A percentile compares a stretch with the other conserved stretches of the same genome.
phyloP scores from a whole-genome alignment of 2,329 filamentous ascomycete genomes.

The Trichoderma hamatum region DNA sequence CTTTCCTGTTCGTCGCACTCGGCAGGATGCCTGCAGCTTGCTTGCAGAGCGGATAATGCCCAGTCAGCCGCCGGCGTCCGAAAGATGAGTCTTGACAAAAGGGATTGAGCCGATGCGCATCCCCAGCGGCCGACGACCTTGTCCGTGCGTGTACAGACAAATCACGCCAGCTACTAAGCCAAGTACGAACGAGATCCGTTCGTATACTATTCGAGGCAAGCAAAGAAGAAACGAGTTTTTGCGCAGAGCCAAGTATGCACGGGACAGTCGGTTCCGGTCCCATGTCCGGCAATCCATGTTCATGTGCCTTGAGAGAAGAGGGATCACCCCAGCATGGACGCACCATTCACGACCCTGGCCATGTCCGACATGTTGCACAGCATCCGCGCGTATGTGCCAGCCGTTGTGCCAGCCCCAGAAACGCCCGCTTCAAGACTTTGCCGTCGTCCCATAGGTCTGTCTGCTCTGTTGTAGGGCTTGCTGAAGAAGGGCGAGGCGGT shows the following conservation, averaged over 20 bases:
- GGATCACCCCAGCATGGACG: slow-evolving; percentile 4
- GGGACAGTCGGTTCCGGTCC: slow-evolving; percentile 7
- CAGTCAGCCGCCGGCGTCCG: background rate
- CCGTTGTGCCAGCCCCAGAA: slow-evolving; percentile 19
- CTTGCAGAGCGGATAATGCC: slow-evolving; percentile 5
- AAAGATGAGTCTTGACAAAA: background rate
- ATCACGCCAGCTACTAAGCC: background rate
- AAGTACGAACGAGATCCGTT: background rate
- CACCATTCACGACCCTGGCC: slow-evolving; percentile 14
- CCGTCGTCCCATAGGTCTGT: background rate
- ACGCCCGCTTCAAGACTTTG: slow-evolving; percentile 13
- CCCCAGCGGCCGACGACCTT: background rate
- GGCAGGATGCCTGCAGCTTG: slow-evolving; percentile 12
- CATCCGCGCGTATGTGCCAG: slow-evolving; percentile 21
- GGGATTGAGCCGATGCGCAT: slow-evolving; percentile 1
- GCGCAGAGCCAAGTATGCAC: slow-evolving; percentile 2
- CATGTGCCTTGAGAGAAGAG: slow-evolving; percentile 1
- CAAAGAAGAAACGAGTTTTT: background rate
- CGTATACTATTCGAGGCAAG: background rate
- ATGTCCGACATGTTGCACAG: slow-evolving; percentile 22
- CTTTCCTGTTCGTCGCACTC: slow-evolving; percentile 3
- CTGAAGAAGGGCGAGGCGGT: background rate
- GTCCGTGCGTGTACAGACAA: background rate
- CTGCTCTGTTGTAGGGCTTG: background rate
- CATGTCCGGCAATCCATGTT: slow-evolving; percentile 4